Percentiles rank a stretch among this genome's conserved stretches.
Evolutionary conservation across 1,284 basidiomycete genomes (phyloP).

Genomic region (Moesziomyces sp.): DNA sequence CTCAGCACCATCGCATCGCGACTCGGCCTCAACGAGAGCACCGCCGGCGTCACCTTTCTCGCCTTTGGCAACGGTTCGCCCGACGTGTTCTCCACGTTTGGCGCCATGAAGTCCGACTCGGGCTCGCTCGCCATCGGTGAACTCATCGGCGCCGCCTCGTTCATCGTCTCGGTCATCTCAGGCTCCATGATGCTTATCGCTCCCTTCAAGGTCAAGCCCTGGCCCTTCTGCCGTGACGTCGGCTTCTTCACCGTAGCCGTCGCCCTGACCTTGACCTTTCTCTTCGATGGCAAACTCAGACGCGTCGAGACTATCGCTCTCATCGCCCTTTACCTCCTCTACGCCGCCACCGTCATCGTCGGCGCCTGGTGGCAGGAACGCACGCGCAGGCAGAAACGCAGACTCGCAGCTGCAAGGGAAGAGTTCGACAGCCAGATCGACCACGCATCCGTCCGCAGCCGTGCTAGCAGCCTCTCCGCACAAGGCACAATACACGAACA

Average conservation of each 20-base stretch:
- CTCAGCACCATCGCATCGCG: conserved; percentile 59
- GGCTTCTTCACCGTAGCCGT: conserved; percentile 90
- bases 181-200: conserved; percentile 95
- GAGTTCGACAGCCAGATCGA: conserved; percentile 46
- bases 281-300: conserved; percentile 81
- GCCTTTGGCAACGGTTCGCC: conserved; percentile 70
- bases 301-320: conserved; percentile 80
- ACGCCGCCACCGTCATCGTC: conserved; percentile 81
- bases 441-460: conserved; percentile 28
- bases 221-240: conserved; percentile 89
- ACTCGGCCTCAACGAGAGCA: conserved; percentile 63
- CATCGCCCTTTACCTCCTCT: conserved; percentile 80
- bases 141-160: conserved; percentile 91
- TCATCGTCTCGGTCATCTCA: conserved; percentile 92
- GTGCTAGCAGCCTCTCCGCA: conserved; percentile 16
- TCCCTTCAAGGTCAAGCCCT: conserved; percentile 83
- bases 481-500: neutral
- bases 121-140: conserved; percentile 93
- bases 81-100: conserved; percentile 84
- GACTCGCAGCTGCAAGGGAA: conserved; percentile 44
- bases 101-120: conserved; percentile 85
- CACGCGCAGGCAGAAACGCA: conserved; percentile 32
- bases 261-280: conserved; percentile 77
- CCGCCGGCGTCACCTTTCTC: conserved; percentile 66
- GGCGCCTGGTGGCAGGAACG: conserved; percentile 78